Evolutionary conservation across 169 alveolate genomes (phyloP), one percentile per base, ranked within the genome.

Genomic region (Plasmodium fragile): DNA sequence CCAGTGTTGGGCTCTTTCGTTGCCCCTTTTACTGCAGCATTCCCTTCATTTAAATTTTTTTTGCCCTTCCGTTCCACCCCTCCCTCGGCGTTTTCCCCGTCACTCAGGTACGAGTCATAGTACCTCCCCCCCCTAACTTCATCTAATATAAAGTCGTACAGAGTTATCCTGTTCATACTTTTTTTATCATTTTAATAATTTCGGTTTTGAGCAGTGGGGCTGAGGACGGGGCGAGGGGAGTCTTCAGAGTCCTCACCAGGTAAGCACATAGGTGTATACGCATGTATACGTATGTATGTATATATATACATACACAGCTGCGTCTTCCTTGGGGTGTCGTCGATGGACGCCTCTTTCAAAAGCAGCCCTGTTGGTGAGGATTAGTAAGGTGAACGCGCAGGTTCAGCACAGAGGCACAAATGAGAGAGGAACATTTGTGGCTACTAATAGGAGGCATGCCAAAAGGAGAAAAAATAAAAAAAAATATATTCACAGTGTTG

Each of bases 101-200:
- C 94, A 72, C 90, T 89, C n/a, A 55, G 89, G 36, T 89, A 89
- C 30, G 81, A 39, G 10, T 89, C 82, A 30, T 78, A 78, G 72
- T 89, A 77, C 32, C 90, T 89, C 22, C 94, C 94, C 45, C 94
- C 94, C 71, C 75, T 25, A 28, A 89, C 69, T 89, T 89, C 94
- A 43, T 89, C 94, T 16, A 89, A 22, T 59, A 89, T 79, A 89
- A 89, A 89, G 70, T 89, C 94, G n/a, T 89, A 89, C 16, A 89
- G 73, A 13, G 94, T 78, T 78, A 89, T 89, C 72, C 94, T 89
- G 55, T 89, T 55, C 94, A 89, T 89, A 34, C 53, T 39, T 77
- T 87, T 49, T 78, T 89, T 89, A 78, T 78, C 90, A 89, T 81
- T 55, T 81, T 81, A 80, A 22, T 80, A 18, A 36, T 65, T 28